phyloP scores from a whole-genome alignment of 257 asterid genomes.

The Solanum lignicaule region DNA sequence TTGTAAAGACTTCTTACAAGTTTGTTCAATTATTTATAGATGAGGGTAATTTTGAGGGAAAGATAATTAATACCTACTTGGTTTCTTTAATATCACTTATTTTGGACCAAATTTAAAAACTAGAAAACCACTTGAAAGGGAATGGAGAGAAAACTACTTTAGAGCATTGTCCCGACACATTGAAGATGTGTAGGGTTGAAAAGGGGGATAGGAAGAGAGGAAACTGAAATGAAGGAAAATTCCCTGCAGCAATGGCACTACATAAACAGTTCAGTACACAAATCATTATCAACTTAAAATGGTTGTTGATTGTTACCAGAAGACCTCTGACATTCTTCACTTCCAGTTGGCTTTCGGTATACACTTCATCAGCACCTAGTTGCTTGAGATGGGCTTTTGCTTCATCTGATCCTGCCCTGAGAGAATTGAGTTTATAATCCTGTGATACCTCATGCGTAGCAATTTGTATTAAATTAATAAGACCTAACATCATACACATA shows the following conservation, averaged over 20 bases:
- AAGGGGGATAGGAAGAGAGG: neutral
- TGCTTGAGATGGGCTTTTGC: constrained; percentile 65
- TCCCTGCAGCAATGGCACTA: neutral
- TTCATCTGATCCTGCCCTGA: constrained; percentile 85
- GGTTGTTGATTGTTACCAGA: constrained; percentile 46
- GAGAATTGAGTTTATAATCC: neutral
- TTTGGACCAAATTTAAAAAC: neutral
- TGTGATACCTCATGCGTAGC: neutral
- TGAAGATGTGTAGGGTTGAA: neutral
- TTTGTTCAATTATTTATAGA: neutral
- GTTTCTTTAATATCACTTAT: neutral
- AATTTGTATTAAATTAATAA: neutral
- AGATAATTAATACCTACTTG: neutral
- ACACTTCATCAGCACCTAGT: constrained; percentile 86
- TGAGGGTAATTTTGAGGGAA: neutral
- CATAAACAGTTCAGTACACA: neutral
- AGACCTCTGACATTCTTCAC: constrained; percentile 65
- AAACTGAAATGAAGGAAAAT: neutral
- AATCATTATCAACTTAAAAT: neutral
- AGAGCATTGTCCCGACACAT: neutral
- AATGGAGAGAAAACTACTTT: neutral
- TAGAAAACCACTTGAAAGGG: neutral
- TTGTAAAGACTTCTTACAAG: neutral
- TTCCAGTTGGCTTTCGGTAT: constrained; percentile 73
- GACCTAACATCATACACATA: neutral